Evolutionary conservation across 78 protist genomes (phyloP).

Genomic region (Ministeria vibrans): DNA sequence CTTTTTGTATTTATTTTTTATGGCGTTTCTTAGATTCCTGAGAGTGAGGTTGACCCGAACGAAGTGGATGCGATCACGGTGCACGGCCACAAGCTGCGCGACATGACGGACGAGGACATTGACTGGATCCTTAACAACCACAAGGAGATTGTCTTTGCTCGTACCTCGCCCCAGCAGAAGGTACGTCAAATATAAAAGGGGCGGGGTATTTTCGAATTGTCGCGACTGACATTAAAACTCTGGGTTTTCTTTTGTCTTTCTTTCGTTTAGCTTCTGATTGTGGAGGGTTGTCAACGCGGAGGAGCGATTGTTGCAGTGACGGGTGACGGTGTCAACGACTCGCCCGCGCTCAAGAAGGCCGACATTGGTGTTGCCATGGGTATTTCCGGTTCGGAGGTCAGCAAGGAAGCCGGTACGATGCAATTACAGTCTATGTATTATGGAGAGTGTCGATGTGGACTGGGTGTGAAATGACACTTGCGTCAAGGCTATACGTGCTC

Average conservation of each 20-base stretch:
- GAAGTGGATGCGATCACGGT: not conserved
- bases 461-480: no score
- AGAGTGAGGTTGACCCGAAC: not conserved
- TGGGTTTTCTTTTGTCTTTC: no score
- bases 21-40: no score
- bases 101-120: constrained; percentile 19
- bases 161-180: constrained; percentile 92
- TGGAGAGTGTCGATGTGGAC: no score
- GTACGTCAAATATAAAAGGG: no score
- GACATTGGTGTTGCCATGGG: constrained; percentile 93
- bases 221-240: no score
- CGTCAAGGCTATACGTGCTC: no score
- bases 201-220: no score
- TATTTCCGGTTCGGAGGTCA: constrained; percentile 87
- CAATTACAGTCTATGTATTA: no score
- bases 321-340: constrained; percentile 96
- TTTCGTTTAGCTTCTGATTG: no score
- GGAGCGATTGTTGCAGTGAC: constrained; percentile 86
- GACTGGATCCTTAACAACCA: constrained; percentile 18
- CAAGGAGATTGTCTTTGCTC: constrained; percentile 87
- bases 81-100: not conserved
- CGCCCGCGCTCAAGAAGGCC: constrained; percentile 92
- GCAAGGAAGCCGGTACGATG: constrained; percentile 87
- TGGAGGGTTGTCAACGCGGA: constrained; percentile 59
- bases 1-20: no score